Conservation (phyloP, 2,329 filamentous ascomycete species). For the Didymellaceae sp. region DNA sequence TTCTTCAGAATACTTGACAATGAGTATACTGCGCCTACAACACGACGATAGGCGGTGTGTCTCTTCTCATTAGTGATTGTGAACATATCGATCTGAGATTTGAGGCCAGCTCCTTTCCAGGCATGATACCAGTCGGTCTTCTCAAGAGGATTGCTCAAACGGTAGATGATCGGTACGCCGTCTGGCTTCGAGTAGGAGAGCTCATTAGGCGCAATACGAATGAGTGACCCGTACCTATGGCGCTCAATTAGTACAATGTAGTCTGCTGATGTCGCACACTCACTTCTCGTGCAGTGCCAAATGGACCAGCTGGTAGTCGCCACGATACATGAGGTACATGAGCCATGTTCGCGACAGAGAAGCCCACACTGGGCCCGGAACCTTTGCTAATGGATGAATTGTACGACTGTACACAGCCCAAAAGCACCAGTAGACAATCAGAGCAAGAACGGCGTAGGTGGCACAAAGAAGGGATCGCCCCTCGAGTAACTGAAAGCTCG, state of each 20-base stretch:
- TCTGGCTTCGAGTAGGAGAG: constrained; percentile 23
- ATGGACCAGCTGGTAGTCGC: constrained; percentile 27
- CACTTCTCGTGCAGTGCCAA: constrained; percentile 21
- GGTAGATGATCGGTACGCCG: constrained; percentile 30
- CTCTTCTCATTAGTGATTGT: constrained; percentile 16
- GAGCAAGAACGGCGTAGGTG: not conserved
- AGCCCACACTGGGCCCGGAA: constrained; percentile 33
- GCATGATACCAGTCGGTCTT: constrained; percentile 35
- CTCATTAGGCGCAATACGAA: constrained; percentile 57
- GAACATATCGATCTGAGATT: constrained; percentile 27
- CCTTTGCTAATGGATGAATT: constrained; percentile 30
- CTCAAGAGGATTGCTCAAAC: constrained; percentile 22
- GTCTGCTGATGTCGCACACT: not conserved
- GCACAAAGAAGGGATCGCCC: not conserved
- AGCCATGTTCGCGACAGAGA: constrained; percentile 35
- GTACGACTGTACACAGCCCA: constrained; percentile 26
- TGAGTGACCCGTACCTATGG: constrained; percentile 39
- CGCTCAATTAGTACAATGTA: not conserved
- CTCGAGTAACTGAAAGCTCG: not conserved
- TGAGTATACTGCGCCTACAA: constrained; percentile 41
- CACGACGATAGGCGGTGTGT: constrained; percentile 9
- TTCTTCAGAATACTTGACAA: constrained; percentile 50
- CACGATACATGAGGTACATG: constrained; percentile 28
- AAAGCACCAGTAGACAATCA: constrained; percentile 10
- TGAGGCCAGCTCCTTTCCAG: constrained; percentile 26